These are phyloP conservation scores for Solanum arcanum DNA, from an alignment of 257 asterid genomes.

Conservation along the genomic window DNA sequence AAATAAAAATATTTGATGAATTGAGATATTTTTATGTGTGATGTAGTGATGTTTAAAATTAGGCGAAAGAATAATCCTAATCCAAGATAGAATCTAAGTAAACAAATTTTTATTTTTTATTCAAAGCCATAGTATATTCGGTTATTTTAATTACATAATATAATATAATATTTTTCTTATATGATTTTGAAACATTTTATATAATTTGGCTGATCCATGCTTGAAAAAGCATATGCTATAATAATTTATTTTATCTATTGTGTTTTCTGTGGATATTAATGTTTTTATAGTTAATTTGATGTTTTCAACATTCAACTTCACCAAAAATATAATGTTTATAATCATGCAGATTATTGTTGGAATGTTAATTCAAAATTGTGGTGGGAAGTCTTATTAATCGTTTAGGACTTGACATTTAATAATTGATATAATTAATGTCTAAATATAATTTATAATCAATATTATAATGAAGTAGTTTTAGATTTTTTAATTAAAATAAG, in stretches of 20 bases:
- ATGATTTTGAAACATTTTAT: not conserved
- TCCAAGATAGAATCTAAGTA: not conserved
- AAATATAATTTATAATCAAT: not conserved
- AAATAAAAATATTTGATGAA: not conserved
- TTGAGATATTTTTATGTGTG: not conserved
- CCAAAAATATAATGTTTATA: not conserved
- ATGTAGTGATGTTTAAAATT: not conserved
- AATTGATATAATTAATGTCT: not conserved
- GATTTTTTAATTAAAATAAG: not conserved
- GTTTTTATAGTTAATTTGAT: not conserved
- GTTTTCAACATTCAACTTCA: not conserved
- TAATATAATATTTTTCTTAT: not conserved
- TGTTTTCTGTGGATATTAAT: not conserved
- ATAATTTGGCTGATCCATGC: not conserved
- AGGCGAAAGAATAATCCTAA: not conserved
- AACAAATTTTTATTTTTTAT: not conserved
- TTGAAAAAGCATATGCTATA: not conserved
- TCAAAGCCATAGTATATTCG: not conserved
- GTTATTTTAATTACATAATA: not conserved
- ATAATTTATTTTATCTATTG: not conserved
- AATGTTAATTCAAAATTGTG: not conserved
- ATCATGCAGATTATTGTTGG: not conserved
- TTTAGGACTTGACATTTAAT: not conserved
- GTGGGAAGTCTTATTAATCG: not conserved
- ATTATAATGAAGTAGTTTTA: not conserved